phyloP scores from a whole-genome alignment of 345 rosid genomes.

The Populus nigra region DNA sequence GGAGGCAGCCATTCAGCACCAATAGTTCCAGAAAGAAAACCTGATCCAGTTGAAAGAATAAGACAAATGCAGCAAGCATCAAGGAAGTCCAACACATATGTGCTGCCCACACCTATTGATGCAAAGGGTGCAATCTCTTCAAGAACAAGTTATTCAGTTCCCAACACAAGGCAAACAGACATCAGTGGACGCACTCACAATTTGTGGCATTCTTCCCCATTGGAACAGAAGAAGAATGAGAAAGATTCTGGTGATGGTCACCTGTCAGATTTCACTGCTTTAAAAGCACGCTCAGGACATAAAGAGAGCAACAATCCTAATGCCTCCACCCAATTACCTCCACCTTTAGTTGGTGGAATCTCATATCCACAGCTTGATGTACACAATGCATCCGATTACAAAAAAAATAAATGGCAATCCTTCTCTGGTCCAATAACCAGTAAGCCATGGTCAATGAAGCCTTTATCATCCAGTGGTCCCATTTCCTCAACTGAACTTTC shows the following conservation, averaged over 20 bases:
- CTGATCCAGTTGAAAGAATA: constrained; percentile 54
- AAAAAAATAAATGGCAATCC: constrained; percentile 53
- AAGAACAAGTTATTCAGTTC: constrained; percentile 37
- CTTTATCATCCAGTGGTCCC: constrained; percentile 46
- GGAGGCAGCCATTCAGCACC: constrained; percentile 85
- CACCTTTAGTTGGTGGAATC: constrained; percentile 50
- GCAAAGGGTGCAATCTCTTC: constrained; percentile 43
- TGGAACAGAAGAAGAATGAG: constrained; percentile 67
- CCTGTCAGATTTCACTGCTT: constrained; percentile 20
- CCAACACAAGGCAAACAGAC: constrained; percentile 42
- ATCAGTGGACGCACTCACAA: constrained; percentile 35
- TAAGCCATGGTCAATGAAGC: constrained; percentile 52
- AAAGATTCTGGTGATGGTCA: constrained; percentile 37
- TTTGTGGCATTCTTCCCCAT: constrained; percentile 83
- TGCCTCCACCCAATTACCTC: constrained; percentile 51
- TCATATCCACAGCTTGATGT: constrained; percentile 45
- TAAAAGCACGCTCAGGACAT: constrained; percentile 27
- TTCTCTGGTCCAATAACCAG: constrained; percentile 73
- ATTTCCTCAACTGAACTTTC: constrained; percentile 42
- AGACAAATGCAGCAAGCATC: constrained; percentile 50
- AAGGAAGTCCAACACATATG: constrained; percentile 56
- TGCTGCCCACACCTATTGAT: constrained; percentile 78
- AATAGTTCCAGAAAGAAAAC: constrained; percentile 66
- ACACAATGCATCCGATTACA: constrained; percentile 36
- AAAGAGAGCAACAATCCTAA: constrained; percentile 43